Conservation (phyloP, 768 basidiomycete species). For the Mycena belliarum region DNA sequence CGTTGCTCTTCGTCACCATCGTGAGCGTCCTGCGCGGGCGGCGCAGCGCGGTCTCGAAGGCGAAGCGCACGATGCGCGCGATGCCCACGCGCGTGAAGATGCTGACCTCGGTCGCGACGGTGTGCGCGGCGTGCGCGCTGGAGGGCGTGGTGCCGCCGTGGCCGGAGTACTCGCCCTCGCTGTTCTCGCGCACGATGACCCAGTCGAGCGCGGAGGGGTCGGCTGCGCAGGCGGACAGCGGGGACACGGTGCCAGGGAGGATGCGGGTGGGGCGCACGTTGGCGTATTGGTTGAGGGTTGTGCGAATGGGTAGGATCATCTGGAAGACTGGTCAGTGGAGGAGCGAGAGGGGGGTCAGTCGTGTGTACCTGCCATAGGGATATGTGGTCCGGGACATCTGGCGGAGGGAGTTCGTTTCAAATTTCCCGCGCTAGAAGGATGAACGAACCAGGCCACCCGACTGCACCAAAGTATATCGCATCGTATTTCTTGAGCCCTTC, state of each 20-base stretch:
- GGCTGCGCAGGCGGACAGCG: conserved; percentile 42
- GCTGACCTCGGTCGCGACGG: conserved; percentile 35
- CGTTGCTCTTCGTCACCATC: conserved; percentile 55
- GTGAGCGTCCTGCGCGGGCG: conserved; percentile 52
- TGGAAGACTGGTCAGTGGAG: neutral
- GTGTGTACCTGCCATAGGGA: conserved; percentile 49
- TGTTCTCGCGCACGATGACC: conserved; percentile 57
- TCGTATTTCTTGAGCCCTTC: conserved; percentile 40
- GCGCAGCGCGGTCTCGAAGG: conserved; percentile 51
- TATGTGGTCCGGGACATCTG: conserved; percentile 53
- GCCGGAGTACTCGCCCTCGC: conserved; percentile 57
- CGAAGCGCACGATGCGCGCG: conserved; percentile 51
- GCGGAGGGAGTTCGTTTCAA: neutral
- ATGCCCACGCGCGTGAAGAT: conserved; percentile 53
- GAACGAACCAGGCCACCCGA: conserved; percentile 27
- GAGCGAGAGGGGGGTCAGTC: neutral
- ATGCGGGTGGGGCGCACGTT: conserved; percentile 51
- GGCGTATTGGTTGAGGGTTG: conserved; percentile 53
- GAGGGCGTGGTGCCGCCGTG: conserved; percentile 45
- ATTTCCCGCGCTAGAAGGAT: neutral
- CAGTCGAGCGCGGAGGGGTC: conserved; percentile 48
- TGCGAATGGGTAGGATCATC: conserved; percentile 47
- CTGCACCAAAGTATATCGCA: conserved; percentile 51
- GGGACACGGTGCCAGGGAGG: conserved; percentile 47
- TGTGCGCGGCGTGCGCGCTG: conserved; percentile 45